These are phyloP conservation scores for Metroxylon sagu DNA, from an alignment of 176 grass and related monocot genomes.

Conservation along the genomic window DNA sequence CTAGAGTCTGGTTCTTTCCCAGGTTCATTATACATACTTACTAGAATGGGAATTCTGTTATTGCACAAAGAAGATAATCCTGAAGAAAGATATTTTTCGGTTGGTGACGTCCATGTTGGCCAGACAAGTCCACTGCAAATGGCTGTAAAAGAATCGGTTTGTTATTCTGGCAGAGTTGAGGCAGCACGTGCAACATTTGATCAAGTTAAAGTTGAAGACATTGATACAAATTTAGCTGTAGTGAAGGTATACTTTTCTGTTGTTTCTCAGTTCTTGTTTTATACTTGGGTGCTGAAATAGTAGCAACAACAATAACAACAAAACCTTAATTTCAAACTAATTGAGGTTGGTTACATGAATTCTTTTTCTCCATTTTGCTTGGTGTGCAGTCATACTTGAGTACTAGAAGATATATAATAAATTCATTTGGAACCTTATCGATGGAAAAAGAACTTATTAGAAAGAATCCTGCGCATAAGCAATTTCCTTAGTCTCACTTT, in stretches of 20 bases:
- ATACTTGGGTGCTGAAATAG: too few species aligned
- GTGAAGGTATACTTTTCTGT: slow-evolving; percentile 47
- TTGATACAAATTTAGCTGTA: slow-evolving; percentile 79
- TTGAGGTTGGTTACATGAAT: too few species aligned
- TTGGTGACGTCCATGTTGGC: slow-evolving; percentile 46
- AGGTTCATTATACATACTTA: slow-evolving; percentile 45
- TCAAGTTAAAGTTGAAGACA: slow-evolving; percentile 81
- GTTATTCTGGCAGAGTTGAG: slow-evolving; percentile 55
- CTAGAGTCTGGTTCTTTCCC: slow-evolving; percentile 40
- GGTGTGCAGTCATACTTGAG: too few species aligned
- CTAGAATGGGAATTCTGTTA: slow-evolving; percentile 47
- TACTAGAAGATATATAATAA: too few species aligned
- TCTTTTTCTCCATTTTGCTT: too few species aligned
- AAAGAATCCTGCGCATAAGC: too few species aligned
- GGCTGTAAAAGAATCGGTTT: slow-evolving; percentile 61
- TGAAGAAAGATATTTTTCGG: slow-evolving; percentile 30
- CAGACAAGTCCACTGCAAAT: slow-evolving; percentile 49
- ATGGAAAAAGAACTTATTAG: too few species aligned
- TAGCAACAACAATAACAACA: too few species aligned
- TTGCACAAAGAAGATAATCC: slow-evolving; percentile 33
- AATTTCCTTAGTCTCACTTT: too few species aligned
- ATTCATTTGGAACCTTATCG: too few species aligned
- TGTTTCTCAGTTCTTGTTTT: background rate
- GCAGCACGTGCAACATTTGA: slow-evolving; percentile 60
- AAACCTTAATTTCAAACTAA: too few species aligned